phyloP scores from a whole-genome alignment of 1,284 basidiomycete genomes.

The Ustanciosporium gigantosporum region DNA sequence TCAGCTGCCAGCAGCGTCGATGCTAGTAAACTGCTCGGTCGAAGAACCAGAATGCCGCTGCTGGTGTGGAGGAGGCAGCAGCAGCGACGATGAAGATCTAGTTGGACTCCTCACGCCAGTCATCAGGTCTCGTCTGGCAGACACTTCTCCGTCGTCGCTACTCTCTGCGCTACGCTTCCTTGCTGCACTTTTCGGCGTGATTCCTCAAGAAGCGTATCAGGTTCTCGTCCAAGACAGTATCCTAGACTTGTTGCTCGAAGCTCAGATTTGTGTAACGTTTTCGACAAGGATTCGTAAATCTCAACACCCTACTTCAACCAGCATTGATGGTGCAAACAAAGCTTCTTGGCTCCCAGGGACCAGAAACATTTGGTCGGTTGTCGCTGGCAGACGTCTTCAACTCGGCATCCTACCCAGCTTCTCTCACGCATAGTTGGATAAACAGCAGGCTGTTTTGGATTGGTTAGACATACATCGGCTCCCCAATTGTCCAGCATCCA shows the following conservation, averaged over 20 bases:
- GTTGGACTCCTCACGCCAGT: slow-evolving; percentile 23
- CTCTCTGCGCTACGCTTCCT: slow-evolving; percentile 28
- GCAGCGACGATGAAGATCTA: slow-evolving; percentile 15
- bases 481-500: background rate
- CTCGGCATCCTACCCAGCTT: slow-evolving; percentile 20
- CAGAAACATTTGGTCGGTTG: slow-evolving; percentile 13
- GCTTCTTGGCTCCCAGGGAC: background rate
- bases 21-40: no score
- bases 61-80: no score
- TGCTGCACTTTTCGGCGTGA: slow-evolving; percentile 24
- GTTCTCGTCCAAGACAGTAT: slow-evolving; percentile 23
- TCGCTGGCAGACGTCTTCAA: slow-evolving; percentile 26
- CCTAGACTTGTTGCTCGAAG: slow-evolving; percentile 21
- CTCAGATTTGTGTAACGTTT: no score
- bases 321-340: slow-evolving; percentile 24
- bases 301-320: no score
- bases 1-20: background rate
- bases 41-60: no score
- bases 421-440: slow-evolving; percentile 14
- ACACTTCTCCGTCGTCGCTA: slow-evolving; percentile 25
- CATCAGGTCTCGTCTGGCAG: slow-evolving; percentile 23
- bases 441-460: slow-evolving; percentile 26
- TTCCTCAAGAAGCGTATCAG: slow-evolving; percentile 17
- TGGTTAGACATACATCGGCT: slow-evolving; percentile 27
- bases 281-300: no score